A percentile compares a stretch with the other conserved stretches of the same genome.
These are phyloP conservation scores for Cryptococcus hybrid DNA, from an alignment of 1,284 basidiomycete species.

Conservation along the genomic window DNA sequence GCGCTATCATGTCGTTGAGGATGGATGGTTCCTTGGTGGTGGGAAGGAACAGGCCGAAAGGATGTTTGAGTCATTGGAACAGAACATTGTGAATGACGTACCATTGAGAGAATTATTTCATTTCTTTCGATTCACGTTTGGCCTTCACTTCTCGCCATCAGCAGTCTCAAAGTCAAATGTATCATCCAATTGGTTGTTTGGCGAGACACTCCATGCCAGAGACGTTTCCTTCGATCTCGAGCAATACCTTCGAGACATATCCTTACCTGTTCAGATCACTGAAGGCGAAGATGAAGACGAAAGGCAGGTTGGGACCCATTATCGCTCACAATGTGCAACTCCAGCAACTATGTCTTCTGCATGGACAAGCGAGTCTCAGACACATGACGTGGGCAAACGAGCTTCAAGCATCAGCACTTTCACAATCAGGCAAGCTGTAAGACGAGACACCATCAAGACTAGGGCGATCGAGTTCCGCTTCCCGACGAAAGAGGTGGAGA, in stretches of 20 bases:
- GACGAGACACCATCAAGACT: neutral
- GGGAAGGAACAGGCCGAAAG: constrained; percentile 23
- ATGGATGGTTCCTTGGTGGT: constrained; percentile 32
- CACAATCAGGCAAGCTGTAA: constrained; percentile 6
- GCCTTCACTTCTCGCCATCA: neutral
- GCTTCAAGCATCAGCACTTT: constrained; percentile 10
- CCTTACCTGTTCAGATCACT: neutral
- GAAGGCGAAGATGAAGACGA: neutral
- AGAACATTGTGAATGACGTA: neutral
- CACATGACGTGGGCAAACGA: neutral
- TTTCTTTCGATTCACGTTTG: no score
- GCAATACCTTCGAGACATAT: constrained; percentile 31
- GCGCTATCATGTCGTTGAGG: constrained; percentile 24
- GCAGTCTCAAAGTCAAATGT: neutral
- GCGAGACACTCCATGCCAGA: neutral
- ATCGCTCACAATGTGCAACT: neutral
- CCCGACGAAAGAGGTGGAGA: neutral
- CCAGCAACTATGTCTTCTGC: neutral
- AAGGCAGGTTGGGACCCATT: neutral
- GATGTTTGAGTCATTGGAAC: constrained; percentile 15
- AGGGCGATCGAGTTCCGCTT: neutral
- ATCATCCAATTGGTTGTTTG: no score
- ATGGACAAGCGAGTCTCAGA: neutral
- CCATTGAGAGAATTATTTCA: no score
- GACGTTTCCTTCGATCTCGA: constrained; percentile 33